Percentiles rank a stretch among this genome's conserved stretches.
Conservation (phyloP, 768 basidiomycete species). For the Dendrothele bispora region DNA sequence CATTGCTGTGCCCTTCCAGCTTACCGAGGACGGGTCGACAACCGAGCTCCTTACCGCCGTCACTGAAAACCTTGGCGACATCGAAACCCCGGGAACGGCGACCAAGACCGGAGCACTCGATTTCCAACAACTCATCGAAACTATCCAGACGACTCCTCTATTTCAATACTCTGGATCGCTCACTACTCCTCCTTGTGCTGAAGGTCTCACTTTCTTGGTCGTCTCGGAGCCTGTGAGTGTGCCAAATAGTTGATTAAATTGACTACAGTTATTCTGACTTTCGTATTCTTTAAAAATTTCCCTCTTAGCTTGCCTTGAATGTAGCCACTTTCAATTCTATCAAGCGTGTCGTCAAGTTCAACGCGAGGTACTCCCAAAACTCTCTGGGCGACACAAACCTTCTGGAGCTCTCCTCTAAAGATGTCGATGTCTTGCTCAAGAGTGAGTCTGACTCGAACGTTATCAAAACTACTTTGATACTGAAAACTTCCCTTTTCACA, state of each 20-base stretch:
- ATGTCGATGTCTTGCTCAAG: no score
- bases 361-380: constrained; percentile 15
- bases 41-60: constrained; percentile 13
- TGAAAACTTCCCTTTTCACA: no score
- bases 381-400: constrained; percentile 13
- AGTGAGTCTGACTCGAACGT: no score
- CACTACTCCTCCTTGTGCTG: constrained; percentile 16
- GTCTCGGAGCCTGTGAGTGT: constrained; percentile 15
- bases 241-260: no score
- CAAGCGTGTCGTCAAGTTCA: constrained; percentile 17
- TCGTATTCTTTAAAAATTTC: no score
- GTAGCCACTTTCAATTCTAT: constrained; percentile 15
- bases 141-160: constrained; percentile 10
- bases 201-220: constrained; percentile 16
- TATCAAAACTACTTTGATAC: no score
- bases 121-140: constrained; percentile 9
- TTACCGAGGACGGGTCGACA: constrained; percentile 13
- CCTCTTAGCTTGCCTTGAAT: constrained; percentile 10
- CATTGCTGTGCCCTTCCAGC: constrained; percentile 17
- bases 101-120: constrained; percentile 14
- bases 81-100: constrained; percentile 10
- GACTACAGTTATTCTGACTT: no score
- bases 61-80: constrained; percentile 10
- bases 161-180: constrained; percentile 17
- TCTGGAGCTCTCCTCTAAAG: no score